phyloP scores from a whole-genome alignment of 306 rosid genomes.

The Cicer bijugum region DNA sequence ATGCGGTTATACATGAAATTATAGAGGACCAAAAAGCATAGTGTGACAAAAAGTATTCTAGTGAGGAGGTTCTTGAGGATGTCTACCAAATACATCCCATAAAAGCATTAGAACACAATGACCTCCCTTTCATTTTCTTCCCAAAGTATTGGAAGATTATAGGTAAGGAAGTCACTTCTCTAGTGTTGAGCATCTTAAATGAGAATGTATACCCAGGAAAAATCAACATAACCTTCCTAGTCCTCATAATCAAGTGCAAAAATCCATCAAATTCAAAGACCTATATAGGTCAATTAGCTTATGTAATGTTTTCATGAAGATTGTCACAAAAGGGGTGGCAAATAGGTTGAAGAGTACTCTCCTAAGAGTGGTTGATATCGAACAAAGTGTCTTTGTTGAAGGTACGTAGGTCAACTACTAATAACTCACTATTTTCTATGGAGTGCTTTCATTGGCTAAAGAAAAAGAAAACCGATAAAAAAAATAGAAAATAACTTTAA shows the following conservation, averaged over 20 bases:
- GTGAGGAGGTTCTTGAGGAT: not conserved
- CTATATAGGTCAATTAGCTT: not conserved
- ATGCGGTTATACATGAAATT: not conserved
- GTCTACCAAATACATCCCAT: not conserved
- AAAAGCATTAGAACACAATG: not conserved
- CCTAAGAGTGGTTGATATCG: too few species aligned
- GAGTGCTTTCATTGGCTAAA: too few species aligned
- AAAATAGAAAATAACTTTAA: too few species aligned
- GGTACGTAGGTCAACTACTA: too few species aligned
- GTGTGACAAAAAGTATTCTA: not conserved
- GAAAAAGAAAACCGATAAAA: too few species aligned
- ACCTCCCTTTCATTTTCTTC: not conserved
- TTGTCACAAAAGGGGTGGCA: too few species aligned
- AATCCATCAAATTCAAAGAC: not conserved
- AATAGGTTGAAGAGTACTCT: too few species aligned
- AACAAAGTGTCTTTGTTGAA: too few species aligned
- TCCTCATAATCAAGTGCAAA: not conserved
- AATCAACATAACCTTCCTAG: not conserved
- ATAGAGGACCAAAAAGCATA: not conserved
- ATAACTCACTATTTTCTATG: too few species aligned
- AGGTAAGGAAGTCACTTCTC: not conserved
- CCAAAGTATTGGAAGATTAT: not conserved
- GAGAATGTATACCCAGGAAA: too few species aligned
- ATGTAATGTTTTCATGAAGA: not conserved
- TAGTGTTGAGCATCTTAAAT: not conserved